These are phyloP conservation scores for Floccularia luteovirens DNA, from an alignment of 768 basidiomycete species.

Conservation along the genomic window DNA sequence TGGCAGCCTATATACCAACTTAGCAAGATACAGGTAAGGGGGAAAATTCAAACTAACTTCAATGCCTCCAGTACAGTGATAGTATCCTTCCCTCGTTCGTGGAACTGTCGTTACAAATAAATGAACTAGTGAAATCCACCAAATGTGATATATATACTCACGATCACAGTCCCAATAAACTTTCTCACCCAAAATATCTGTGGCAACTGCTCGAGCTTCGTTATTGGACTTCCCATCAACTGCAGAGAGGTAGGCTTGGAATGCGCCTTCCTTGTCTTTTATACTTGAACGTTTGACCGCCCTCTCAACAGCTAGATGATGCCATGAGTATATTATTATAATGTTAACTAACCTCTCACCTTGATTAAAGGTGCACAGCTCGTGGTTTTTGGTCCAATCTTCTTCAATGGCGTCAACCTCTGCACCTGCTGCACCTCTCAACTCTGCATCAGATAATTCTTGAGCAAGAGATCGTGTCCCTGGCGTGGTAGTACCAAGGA, in stretches of 20 bases:
- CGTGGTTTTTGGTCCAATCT: slow-evolving; percentile 63
- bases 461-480: slow-evolving; percentile 55
- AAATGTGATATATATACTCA: slow-evolving; percentile 29
- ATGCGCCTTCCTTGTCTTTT: slow-evolving; percentile 45
- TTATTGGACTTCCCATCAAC: slow-evolving; percentile 61
- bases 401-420: slow-evolving; percentile 72
- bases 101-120: slow-evolving; percentile 44
- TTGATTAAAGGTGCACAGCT: slow-evolving; percentile 78
- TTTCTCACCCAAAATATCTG: slow-evolving; percentile 58
- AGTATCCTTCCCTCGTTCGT: slow-evolving; percentile 86
- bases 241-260: slow-evolving; percentile 50
- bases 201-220: slow-evolving; percentile 67
- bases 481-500: slow-evolving; percentile 51
- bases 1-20: slow-evolving; percentile 45
- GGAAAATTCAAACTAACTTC: slow-evolving; percentile 30
- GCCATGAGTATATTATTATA: slow-evolving; percentile 2
- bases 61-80: slow-evolving; percentile 78
- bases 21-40: neutral
- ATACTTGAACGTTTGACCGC: slow-evolving; percentile 46
- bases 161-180: slow-evolving; percentile 91
- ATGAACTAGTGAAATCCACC: neutral
- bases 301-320: slow-evolving; percentile 43
- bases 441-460: slow-evolving; percentile 60
- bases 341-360: slow-evolving; percentile 34
- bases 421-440: slow-evolving; percentile 49